Evolutionary conservation across 2,329 filamentous ascomycete genomes (phyloP).

Genomic region (Colletotrichum theobromicola): DNA sequence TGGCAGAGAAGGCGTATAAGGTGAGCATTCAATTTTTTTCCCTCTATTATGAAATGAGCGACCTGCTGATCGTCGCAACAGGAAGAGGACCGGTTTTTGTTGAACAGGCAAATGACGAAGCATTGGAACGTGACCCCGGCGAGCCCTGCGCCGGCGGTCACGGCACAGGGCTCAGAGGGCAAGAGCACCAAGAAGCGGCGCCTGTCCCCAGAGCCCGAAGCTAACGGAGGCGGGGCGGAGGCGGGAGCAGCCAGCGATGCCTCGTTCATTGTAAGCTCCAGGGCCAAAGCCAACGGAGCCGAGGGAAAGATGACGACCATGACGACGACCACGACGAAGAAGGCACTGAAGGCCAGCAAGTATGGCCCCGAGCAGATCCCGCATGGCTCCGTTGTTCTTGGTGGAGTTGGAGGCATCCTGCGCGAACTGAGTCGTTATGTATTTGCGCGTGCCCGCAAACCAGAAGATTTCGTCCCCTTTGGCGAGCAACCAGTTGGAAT

Average conservation of each 20-base stretch:
- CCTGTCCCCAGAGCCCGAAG: slow-evolving; percentile 18
- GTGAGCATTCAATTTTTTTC: neutral
- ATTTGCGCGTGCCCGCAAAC: slow-evolving; percentile 1
- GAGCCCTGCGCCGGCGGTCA: neutral
- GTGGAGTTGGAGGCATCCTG: neutral
- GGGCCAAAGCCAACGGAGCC: neutral
- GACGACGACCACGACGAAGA: neutral
- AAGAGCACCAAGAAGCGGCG: slow-evolving; percentile 28
- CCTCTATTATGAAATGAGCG: neutral
- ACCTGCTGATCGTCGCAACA: neutral
- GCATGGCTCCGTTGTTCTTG: slow-evolving; percentile 16
- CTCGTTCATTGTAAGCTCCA: neutral
- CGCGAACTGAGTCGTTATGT: slow-evolving; percentile 5
- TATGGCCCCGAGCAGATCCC: slow-evolving; percentile 20
- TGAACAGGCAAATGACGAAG: slow-evolving; percentile 48
- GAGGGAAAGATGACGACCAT: neutral
- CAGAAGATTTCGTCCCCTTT: slow-evolving; percentile 4
- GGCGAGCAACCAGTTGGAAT: slow-evolving; percentile 64
- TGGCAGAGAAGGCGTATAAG: slow-evolving; percentile 25
- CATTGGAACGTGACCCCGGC: slow-evolving; percentile 36
- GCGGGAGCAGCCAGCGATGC: slow-evolving; percentile 9
- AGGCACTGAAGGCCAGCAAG: slow-evolving; percentile 16
- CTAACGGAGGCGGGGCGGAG: neutral
- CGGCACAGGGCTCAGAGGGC: slow-evolving; percentile 17
- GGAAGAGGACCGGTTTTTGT: slow-evolving; percentile 41